Evolutionary conservation across 73 alveolate genomes (phyloP), one percentile per base, ranked within the genome.

Genomic region (Paraurostyla sp.): DNA sequence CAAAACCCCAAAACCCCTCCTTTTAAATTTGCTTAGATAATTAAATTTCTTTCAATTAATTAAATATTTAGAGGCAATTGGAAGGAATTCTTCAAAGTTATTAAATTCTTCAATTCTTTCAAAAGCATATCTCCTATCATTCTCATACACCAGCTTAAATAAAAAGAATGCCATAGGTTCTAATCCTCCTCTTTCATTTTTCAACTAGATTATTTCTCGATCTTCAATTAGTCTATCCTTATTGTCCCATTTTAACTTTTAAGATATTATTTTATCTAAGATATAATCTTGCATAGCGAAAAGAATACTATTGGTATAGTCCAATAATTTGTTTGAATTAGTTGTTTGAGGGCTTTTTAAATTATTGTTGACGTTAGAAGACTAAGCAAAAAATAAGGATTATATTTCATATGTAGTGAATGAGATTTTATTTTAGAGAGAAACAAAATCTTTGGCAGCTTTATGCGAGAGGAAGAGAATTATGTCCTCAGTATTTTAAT

Each of bases 41-140:
- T 54, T 9, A 30, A 30, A 25, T 7, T 6, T 27, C 43, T 60
- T 16, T 27, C 22, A 60, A 60, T 27, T 60, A 45, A 60, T 60
- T 60, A 9, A 20, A 54, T 9, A 20, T 62, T 25, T 9, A 69
- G 18, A n/a, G 87, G 87, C 33, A 3, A 78, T 54, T 16, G 89
- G 89, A 18, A 78, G 18, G 49, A 29, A 78, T 40, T 78, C 89
- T 0, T 51, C 58, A 78, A 78, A 78, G 78, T 54, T 51, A 15
- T 29, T 43, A 23, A 20, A 78, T 6, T 49, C 6, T n/a, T 78
- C 78, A 9, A 78, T 51, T 25, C 78, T 78, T 54, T 78, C 89
- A 78, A 51, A 50, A 33, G 80, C 80, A 33, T 51, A 78, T 54
- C 89, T 78, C 40, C 89, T 78, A 29, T 78, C 80, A 51, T 78